Evolutionary conservation across 2,329 filamentous ascomycete species (phyloP), one percentile per base, ranked within the genome.

Genomic region (Volutella citrinella): DNA sequence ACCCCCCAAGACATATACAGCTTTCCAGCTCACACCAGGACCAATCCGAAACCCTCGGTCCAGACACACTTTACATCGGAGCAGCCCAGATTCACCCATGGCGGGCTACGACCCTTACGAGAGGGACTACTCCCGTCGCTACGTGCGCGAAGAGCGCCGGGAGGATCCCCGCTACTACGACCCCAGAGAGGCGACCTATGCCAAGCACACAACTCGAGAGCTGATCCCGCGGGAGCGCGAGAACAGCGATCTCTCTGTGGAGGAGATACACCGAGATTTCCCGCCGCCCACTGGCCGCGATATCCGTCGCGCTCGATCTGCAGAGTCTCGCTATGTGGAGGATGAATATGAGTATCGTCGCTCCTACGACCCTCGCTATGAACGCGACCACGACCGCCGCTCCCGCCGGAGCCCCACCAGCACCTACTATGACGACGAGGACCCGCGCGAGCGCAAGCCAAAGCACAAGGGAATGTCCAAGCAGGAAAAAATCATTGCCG

Each of bases 231-330:
- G 75, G 17, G 57, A 68, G 30, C 81, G 84, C 45, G 82, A 90
- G 57, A 83, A 88, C 53, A 89, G 83, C 60, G 81, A 82, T 27
- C 66, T 83, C 17, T 82, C 82, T 4, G 64, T 94, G 55, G 90
- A 95, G 64, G 87, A 94, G 64, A 80, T 94, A 40, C 79, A 80
- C 45, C 81, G 88, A 48, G 86, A 94, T 49, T 95, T 94, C 53
- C 87, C 87, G 19, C 86, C 87, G 7, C 83, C 82, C n/a, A 46
- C 47, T 9, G 55, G 70, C 41, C 59, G 61, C 35, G 75, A 76
- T 41, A 54, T 73, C 22, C 74, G 78, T 47, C 76, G 82, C 38
- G 70, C 82, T 48, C 75, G 80, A 50, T 86, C 83, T 7, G 75
- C 74, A 36, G 81, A 82, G 36, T 70, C 74, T 27, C 65, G 68